phyloP scores from a whole-genome alignment of 352 stramenopile species.

The Globisporangium canariense region DNA sequence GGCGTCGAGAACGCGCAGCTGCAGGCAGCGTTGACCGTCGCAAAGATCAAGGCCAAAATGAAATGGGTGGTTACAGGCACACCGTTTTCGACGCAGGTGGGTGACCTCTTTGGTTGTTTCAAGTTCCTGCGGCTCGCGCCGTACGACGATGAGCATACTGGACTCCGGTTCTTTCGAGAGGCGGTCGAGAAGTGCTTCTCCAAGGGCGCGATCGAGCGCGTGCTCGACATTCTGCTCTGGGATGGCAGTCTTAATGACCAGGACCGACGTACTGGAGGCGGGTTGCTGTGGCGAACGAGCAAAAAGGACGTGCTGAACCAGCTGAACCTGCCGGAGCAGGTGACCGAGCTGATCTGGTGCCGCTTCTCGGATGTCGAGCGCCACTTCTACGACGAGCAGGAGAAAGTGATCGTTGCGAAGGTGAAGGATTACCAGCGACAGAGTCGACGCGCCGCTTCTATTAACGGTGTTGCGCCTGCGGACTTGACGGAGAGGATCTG shows the following conservation, averaged over 20 bases:
- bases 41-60: slow-evolving; percentile 53
- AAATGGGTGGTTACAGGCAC: slow-evolving; percentile 91
- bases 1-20: slow-evolving; percentile 78
- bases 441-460: slow-evolving; percentile 12
- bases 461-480: neutral
- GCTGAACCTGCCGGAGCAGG: slow-evolving; percentile 55
- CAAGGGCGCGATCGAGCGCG: slow-evolving; percentile 34
- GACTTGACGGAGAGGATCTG: slow-evolving; percentile 46
- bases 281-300: slow-evolving; percentile 71
- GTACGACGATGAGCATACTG: slow-evolving; percentile 31
- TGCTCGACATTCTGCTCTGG: slow-evolving; percentile 53
- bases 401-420: slow-evolving; percentile 41
- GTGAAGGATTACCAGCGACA: slow-evolving; percentile 34
- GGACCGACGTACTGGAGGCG: slow-evolving; percentile 19
- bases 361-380: slow-evolving; percentile 71
- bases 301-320: slow-evolving; percentile 75
- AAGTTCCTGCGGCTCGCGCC: slow-evolving; percentile 60
- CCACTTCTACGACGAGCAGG: slow-evolving; percentile 74
- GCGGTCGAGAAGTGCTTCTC: slow-evolving; percentile 33
- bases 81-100: slow-evolving; percentile 75
- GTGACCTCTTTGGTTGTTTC: slow-evolving; percentile 86
- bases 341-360: slow-evolving; percentile 56
- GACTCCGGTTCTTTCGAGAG: slow-evolving; percentile 33
- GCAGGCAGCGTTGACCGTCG: slow-evolving; percentile 78
- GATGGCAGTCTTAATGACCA: slow-evolving; percentile 15